Evolutionary conservation across 352 stramenopile species (phyloP), one percentile per base, ranked within the genome.

Genomic region (Phytopythium delawarense): DNA sequence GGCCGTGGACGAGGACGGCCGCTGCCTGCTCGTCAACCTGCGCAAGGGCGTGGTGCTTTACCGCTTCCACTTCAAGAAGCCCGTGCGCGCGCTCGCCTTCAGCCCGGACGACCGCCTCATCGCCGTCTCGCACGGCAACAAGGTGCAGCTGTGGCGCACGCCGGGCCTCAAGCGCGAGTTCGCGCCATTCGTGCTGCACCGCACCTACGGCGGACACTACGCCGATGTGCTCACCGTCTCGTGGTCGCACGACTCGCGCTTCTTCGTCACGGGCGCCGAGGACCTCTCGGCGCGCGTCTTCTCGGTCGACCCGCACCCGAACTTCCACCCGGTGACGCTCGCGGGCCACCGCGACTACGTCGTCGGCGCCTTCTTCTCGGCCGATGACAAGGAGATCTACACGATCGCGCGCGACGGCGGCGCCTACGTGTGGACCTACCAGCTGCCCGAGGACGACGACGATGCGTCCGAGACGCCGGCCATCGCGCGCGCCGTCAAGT

Each of bases 41-140:
- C 82, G 83, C 64, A 90, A 91, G 30, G 79, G 88, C 32, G 79
- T 93, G 9, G 89, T 98, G 49, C 75, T 98, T 21, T 96, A 98
- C 69, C 87, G 93, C 54, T 97, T 98, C 75, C 94, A 98, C 74
- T 98, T 98, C 62, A 98, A 98, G 70, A 87, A 94, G 57, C 87
- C 76, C 42, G 89, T 98, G 30, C 69, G 79, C 8, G 87, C 89
- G 28, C 66, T 97, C 35, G 75, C 61, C 51, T 98, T 98, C 73
- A 96, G 85, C 57, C 94, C 92, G 0, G 80, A 98, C 59, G 78
- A 97, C 73, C 67, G 74, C 32, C 96, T 79, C 65, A 87, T 98
- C 65, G 92, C 94, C 12, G 85, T 97, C 35, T 78, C 86, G 11
- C 79, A 95, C 40, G 93, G 89, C 60, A 97, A 85, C 67, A 97